Evolutionary conservation across 768 basidiomycete genomes (phyloP).

Genomic region (Suillus subalutaceus): DNA sequence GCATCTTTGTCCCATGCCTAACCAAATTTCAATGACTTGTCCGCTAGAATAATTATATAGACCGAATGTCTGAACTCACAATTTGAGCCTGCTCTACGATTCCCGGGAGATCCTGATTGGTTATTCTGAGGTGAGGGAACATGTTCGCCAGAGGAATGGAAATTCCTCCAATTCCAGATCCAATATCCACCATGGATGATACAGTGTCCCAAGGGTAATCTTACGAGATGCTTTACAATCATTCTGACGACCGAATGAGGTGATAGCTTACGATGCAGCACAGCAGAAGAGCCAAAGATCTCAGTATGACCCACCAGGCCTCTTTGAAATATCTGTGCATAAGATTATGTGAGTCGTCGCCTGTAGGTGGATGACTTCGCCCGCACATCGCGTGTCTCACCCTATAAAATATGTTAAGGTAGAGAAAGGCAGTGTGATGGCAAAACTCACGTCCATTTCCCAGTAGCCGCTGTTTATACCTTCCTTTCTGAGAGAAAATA

Average conservation of each 20-base stretch:
- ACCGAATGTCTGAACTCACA: constrained; percentile 14
- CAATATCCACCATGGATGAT: constrained; percentile 32
- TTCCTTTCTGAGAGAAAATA: constrained; percentile 21
- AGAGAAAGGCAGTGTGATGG: not conserved
- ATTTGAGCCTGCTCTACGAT: constrained; percentile 26
- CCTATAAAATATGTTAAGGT: constrained; percentile 11
- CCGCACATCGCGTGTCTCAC: constrained; percentile 20
- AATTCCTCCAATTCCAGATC: constrained; percentile 30
- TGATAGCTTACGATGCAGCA: constrained; percentile 24
- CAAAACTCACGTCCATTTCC: constrained; percentile 27
- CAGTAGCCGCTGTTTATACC: constrained; percentile 23
- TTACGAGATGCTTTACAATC: not conserved
- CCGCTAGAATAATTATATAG: not conserved
- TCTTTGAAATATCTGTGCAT: constrained; percentile 22
- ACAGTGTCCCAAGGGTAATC: constrained; percentile 26
- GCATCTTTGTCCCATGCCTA: constrained; percentile 21
- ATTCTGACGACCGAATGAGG: not conserved
- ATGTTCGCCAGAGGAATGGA: constrained; percentile 28
- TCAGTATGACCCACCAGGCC: constrained; percentile 25
- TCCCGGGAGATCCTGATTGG: constrained; percentile 32
- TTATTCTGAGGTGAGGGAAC: constrained; percentile 29
- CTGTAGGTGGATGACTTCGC: accelerated
- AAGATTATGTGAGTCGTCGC: not conserved
- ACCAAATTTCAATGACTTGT: not conserved
- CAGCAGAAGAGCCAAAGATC: constrained; percentile 27